Evolutionary conservation across 2,329 filamentous ascomycete genomes (phyloP).

Genomic region (Furcasterigmium furcatum): DNA sequence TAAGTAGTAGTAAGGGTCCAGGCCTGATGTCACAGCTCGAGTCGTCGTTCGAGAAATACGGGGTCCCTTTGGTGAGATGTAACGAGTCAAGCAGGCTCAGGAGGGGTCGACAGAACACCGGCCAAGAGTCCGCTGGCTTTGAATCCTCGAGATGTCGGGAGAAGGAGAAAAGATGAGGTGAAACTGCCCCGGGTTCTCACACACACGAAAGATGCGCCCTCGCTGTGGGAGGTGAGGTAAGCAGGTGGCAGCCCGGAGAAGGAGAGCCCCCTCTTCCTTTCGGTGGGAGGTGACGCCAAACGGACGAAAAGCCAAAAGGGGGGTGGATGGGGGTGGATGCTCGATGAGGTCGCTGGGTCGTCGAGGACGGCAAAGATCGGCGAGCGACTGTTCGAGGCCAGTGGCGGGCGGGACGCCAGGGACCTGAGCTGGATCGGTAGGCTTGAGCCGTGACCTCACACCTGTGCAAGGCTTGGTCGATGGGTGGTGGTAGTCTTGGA

Average conservation of each 20-base stretch:
- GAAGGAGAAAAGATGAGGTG: too few species aligned
- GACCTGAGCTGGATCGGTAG: slow-evolving; percentile 1
- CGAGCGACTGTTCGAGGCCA: slow-evolving; percentile 1
- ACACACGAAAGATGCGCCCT: too few species aligned
- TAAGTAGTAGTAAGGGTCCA: too few species aligned
- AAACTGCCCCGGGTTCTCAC: too few species aligned
- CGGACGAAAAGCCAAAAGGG: slow-evolving; percentile 1
- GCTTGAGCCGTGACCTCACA: slow-evolving; percentile 10
- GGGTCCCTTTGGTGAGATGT: too few species aligned
- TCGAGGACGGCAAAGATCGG: slow-evolving; percentile 12
- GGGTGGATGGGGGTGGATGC: slow-evolving; percentile 8
- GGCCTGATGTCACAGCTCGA: too few species aligned
- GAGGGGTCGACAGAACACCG: too few species aligned
- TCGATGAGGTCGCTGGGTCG: slow-evolving; percentile 14
- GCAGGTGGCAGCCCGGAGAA: not conserved
- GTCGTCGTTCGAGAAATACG: too few species aligned
- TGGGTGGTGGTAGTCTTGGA: not conserved
- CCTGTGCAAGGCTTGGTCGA: slow-evolving; percentile 8
- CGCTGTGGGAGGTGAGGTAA: not conserved
- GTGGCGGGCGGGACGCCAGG: slow-evolving; percentile 1
- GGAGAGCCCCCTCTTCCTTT: not conserved
- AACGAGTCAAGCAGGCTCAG: too few species aligned
- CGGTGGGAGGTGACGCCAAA: not conserved
- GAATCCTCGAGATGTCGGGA: too few species aligned
- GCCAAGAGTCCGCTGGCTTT: too few species aligned